Evolutionary conservation across 169 alveolate genomes (phyloP).

Genomic region (Eimeria praecox): DNA sequence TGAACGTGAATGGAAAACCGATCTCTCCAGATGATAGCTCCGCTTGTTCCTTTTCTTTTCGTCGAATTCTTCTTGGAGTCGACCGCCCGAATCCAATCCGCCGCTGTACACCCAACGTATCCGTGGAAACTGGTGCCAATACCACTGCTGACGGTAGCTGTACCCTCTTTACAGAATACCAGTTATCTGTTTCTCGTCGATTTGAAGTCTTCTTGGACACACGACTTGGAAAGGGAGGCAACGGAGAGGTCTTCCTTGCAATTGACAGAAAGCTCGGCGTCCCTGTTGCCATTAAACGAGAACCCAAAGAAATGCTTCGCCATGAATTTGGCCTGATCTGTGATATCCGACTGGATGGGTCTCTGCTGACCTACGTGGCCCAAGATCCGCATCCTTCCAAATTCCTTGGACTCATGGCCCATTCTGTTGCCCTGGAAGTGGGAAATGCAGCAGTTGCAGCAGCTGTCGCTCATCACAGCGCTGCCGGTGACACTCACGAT

Average conservation of each 20-base stretch:
- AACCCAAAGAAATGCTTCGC: constrained; percentile 55
- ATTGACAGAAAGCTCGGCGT: constrained; percentile 19
- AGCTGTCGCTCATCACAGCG: constrained; percentile 55
- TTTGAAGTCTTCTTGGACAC: constrained; percentile 40
- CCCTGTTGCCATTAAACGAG: constrained; percentile 48
- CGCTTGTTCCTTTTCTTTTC: constrained; percentile 11
- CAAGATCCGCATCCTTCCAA: constrained; percentile 47
- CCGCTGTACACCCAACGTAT: background rate
- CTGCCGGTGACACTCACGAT: constrained; percentile 31
- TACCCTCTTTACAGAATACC: constrained; percentile 8
- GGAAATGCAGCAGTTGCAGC: constrained; percentile 64
- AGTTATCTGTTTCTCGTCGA: constrained; percentile 25
- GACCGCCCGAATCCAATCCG: constrained; percentile 20
- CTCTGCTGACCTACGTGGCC: constrained; percentile 57
- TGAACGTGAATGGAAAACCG: background rate
- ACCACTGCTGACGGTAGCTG: background rate
- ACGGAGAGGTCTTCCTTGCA: constrained; percentile 50
- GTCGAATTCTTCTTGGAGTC: constrained; percentile 43
- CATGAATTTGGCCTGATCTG: constrained; percentile 30
- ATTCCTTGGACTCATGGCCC: constrained; percentile 33
- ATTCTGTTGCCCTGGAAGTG: constrained; percentile 55
- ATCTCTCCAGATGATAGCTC: background rate
- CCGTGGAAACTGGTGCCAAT: background rate
- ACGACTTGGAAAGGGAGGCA: constrained; percentile 54
- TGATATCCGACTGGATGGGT: constrained; percentile 24